Evolutionary conservation across 129 eudicot genomes (phyloP), one percentile per base, ranked within the genome.

Genomic region (Mikania micrantha): DNA sequence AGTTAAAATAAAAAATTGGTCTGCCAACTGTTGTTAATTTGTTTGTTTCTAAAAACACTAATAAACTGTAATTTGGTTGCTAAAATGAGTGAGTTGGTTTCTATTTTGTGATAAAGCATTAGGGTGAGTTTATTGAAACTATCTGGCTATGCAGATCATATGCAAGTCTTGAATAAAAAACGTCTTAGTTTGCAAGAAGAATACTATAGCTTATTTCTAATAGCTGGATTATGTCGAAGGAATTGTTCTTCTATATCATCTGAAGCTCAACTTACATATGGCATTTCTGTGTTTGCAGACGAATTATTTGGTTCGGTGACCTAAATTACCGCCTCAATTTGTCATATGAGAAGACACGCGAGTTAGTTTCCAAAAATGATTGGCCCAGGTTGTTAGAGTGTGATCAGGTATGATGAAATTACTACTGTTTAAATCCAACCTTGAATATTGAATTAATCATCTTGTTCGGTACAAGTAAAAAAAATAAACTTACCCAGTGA

Each of bases 301-400:
- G 90, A 67, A 77, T 93, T 29, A 86, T 94, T 38, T 94, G 96
- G 99, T 78, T 94, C 65, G 99, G 99, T 49, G 99, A 94, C 85
- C 84, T 94, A 60, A 94, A 94, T 70, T 94, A 89, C 67, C 97
- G 99, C 27, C 76, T 94, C 72, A 89, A 87, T 74, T 79, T 87
- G 74, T 61, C 99, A 32, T 94, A 83, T 81, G 95, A 87, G 39
- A 83, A 78, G 73, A 74, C 95, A n/a, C 75, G 83, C 6, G 78
- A 83, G 45, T 82, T 94, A 21, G 85, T 94, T 60, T 84, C 93
- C 60, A 77, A 86, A 56, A 83, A 78, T 79, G 88, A 90, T 21
- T 89, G 95, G 96, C 27, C 88, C 69, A 78, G 38, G 83, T 76
- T 94, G 84, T 34, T 75, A 15, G 95, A 94, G 74, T 58, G 52